Base-by-base conservation (phyloP, 2,329 filamentous ascomycete genomes). In the Epichloe sibirici region DNA sequence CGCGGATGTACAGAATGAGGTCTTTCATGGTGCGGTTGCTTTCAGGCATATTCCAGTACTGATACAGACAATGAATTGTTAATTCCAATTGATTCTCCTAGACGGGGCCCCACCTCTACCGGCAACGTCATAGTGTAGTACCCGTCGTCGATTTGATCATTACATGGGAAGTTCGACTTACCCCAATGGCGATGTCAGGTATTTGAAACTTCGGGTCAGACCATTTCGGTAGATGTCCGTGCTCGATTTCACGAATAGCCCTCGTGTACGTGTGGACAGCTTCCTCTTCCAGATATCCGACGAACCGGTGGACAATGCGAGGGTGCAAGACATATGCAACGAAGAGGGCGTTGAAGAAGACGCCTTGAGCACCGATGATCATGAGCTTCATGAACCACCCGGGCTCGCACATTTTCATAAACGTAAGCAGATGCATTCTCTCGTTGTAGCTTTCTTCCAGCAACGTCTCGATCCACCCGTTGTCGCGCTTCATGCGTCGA, bases 271-370 rank as follows among this genome's bases (percentile, higher is more conserved):
- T 98, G 64, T 95, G 79, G 1, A 97, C 91, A 8, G 93, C 93
- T 69, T 98, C 93, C 67, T 98, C 93, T 69, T 98, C 93, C 12
- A 98, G 81, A 62, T 97, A 97, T 2, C 90, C 93, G 51, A 97
- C 90, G 68, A 98, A 97, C 45, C 93, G 85, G 69, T 98, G 93
- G 63, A 88, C 91, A 57, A 88, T 91, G 56, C 84, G 82, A 6
- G 93, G 91, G 1, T 85, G 89, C 55, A 95, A 63, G 37, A 98
- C 82, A 70, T 97, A 97, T 46, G 85, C 78, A 56, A 95, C 55
- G 76, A 98, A 97, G 66, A 97, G 81, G 57, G 82, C 79, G 71
- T 98, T 98, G 79, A 95, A 96, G 76, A 95, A 97, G 61, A 97
- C 88, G 40, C 91, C 93, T 68, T 97, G 91, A 0, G 91, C 90